Base-by-base conservation (phyloP, 768 basidiomycete species). In the Lactarius indigo region DNA sequence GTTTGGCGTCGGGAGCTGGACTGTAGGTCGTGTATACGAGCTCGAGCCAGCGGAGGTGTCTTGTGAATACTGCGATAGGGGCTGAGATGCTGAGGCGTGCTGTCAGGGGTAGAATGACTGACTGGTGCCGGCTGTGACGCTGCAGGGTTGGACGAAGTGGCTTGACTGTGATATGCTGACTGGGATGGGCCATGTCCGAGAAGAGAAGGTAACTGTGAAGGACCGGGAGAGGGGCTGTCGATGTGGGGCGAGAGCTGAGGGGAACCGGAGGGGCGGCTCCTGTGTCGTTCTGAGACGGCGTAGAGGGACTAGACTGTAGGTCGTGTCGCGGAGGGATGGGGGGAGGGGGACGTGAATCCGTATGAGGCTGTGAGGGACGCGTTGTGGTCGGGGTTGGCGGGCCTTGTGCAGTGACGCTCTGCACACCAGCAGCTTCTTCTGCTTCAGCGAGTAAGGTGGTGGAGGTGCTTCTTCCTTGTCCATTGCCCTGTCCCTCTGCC, bases 371-470 rank as follows among this genome's bases (percentile, higher is more conserved):
- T 23, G 52, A 63, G 10, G 68, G 68, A 47, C 68, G 65, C 23
- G 68, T 69, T 15, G 54, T 15, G 18, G 59, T 47, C 9, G 68
- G 66, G 3, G 58, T 13, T 37, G 58, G 47, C 0, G 68, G 68
- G 15, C 66, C 61, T 10, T 50, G 61, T 28, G 58, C 33, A 57
- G 59, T 6, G 33, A 61, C 31, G 12, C 66, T 39, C 31, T 28
- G 61, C 20, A 41, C 17, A 39, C 47, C n/a, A 63, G 64, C 5
- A 67, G 30, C 31, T 37, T 63, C 52, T 0, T 79, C 80, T n/a
- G 72, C 85, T 65, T 88, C 82, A 26, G 77, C 18, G 84, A 81
- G 71, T 92, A 91, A 23, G 90, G 88, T 12, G 88, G 88, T 1
- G 91, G 89, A 0, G 90, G 88, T 2, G 75, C 76, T 12, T 86